Evolutionary conservation across 1,284 basidiomycete genomes (phyloP).

Genomic region (Rhizoctonia solani): DNA sequence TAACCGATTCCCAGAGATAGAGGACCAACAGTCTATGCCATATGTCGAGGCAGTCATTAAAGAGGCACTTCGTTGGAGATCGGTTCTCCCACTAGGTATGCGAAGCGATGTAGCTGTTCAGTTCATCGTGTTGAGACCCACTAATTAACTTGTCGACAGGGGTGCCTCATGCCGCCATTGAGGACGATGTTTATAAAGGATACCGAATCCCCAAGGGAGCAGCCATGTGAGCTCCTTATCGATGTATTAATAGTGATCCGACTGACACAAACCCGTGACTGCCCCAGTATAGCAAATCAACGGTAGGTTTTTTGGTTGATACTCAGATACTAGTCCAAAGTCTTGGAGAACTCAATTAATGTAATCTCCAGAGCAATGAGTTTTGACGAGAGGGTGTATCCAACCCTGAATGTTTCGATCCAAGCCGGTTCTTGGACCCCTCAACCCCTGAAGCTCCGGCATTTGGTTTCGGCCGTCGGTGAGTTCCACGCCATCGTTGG

Average conservation of each 20-base stretch:
- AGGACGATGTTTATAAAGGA: constrained; percentile 55
- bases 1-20: constrained; percentile 12
- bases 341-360: too few species aligned
- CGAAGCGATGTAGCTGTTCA: too few species aligned
- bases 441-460: constrained; percentile 18
- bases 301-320: too few species aligned
- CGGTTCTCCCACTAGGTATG: constrained; percentile 27
- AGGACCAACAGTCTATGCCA: neutral
- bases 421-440: constrained; percentile 37
- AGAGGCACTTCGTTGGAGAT: constrained; percentile 54
- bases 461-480: constrained; percentile 3
- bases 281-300: too few species aligned
- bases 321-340: too few species aligned
- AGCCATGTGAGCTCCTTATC: constrained; percentile 42
- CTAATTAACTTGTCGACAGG: constrained; percentile 40
- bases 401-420: constrained; percentile 5
- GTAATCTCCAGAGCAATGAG: neutral
- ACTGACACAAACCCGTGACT: too few species aligned
- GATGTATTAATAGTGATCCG: too few species aligned
- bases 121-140: too few species aligned
- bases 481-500: too few species aligned
- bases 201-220: constrained; percentile 54
- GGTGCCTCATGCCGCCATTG: constrained; percentile 55
- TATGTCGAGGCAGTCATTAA: constrained; percentile 43
- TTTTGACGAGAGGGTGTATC: constrained; percentile 2